Conservation (phyloP, 805 yeast species). For the Metschnikowia arizonensis region DNA sequence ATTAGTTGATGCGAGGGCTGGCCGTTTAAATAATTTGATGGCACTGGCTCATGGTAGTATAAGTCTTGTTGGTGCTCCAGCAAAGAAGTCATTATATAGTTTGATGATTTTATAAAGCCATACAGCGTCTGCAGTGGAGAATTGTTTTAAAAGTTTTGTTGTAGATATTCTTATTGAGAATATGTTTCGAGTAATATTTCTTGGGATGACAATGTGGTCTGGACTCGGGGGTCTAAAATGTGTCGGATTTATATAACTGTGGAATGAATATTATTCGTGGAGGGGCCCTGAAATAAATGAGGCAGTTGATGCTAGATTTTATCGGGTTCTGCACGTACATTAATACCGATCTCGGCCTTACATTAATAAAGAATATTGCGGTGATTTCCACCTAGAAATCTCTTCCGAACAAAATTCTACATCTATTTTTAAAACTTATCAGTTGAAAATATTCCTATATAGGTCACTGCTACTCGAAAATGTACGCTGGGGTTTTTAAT, state of each 20-base stretch:
- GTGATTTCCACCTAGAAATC: too few relatives aligned
- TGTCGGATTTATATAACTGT: neutral
- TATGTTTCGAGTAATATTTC: neutral
- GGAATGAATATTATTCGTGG: neutral
- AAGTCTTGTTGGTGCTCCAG: conserved; percentile 16
- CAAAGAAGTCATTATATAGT: conserved; percentile 19
- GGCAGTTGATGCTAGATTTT: conserved; percentile 1
- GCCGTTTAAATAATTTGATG: conserved; percentile 17
- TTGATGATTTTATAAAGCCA: neutral
- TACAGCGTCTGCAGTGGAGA: neutral
- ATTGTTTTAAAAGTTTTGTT: neutral
- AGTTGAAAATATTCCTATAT: too few relatives aligned
- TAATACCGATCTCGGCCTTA: conserved; percentile 4
- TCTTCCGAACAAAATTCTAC: too few relatives aligned
- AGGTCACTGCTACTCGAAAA: too few relatives aligned
- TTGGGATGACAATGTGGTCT: neutral
- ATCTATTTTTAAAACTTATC: neutral
- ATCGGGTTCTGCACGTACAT: conserved; percentile 7
- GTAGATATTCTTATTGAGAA: too few relatives aligned
- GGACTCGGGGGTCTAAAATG: neutral
- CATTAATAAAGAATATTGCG: neutral
- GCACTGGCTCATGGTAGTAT: conserved; percentile 26
- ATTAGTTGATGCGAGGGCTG: conserved; percentile 17
- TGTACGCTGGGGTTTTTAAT: neutral
- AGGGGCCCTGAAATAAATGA: neutral